Percentiles rank a stretch among this genome's conserved stretches.
These are phyloP conservation scores for Seiridium cupressi DNA, from an alignment of 2,329 filamentous ascomycete species.

Conservation along the genomic window DNA sequence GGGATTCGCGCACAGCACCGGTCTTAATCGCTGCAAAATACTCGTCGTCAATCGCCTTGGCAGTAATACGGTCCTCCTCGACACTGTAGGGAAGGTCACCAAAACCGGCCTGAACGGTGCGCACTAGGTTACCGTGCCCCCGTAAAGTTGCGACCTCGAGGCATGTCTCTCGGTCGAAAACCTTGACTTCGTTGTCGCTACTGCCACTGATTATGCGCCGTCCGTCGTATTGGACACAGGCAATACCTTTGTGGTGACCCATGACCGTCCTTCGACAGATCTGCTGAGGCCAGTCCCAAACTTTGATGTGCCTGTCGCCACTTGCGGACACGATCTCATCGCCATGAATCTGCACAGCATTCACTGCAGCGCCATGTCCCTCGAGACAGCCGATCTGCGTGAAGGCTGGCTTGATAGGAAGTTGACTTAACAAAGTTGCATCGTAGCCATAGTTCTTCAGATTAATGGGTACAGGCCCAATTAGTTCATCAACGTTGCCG, in stretches of 20 bases:
- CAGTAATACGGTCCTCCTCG: slow-evolving; percentile 71
- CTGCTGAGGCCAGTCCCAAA: slow-evolving; percentile 88
- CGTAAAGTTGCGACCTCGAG: slow-evolving; percentile 86
- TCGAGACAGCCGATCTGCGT: slow-evolving; percentile 75
- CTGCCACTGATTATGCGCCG: slow-evolving; percentile 92
- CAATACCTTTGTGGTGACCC: slow-evolving; percentile 92
- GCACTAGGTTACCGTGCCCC: slow-evolving; percentile 80
- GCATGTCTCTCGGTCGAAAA: slow-evolving; percentile 83
- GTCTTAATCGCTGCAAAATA: slow-evolving; percentile 63
- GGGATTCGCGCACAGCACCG: slow-evolving; percentile 44
- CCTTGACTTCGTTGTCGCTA: slow-evolving; percentile 92
- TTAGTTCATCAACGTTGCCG: slow-evolving; percentile 28
- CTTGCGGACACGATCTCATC: slow-evolving; percentile 91
- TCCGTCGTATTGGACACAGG: slow-evolving; percentile 95
- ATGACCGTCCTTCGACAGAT: slow-evolving; percentile 74
- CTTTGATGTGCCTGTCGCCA: slow-evolving; percentile 88
- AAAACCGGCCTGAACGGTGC: slow-evolving; percentile 93
- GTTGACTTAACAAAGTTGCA: slow-evolving; percentile 38
- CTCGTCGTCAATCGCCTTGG: slow-evolving; percentile 67
- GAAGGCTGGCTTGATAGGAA: slow-evolving; percentile 62
- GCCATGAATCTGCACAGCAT: slow-evolving; percentile 87
- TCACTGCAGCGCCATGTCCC: slow-evolving; percentile 89
- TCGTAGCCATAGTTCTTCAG: slow-evolving; percentile 56
- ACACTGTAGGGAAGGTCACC: slow-evolving; percentile 81
- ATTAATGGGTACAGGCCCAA: slow-evolving; percentile 52